A percentile compares a stretch with the other conserved stretches of the same genome.
These are phyloP conservation scores for Diatrype stigma DNA, from an alignment of 2,329 filamentous ascomycete species.

Conservation along the genomic window DNA sequence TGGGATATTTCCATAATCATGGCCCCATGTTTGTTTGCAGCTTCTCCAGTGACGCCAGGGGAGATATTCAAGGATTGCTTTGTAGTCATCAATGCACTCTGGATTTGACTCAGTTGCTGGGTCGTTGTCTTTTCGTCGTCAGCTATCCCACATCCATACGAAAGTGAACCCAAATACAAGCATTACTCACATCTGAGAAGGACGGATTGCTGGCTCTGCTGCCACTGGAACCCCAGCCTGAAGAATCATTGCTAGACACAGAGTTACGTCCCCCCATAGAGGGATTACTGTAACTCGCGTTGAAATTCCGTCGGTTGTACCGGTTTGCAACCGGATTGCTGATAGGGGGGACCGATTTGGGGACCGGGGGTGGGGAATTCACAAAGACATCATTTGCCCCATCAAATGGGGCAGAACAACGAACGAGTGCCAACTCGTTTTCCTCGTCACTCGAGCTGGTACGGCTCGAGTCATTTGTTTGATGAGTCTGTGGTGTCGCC, in stretches of 20 bases:
- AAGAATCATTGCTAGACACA: slow-evolving; percentile 2
- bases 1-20: slow-evolving; percentile 19
- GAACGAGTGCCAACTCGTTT: slow-evolving; percentile 18
- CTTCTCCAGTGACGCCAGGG: slow-evolving; percentile 11
- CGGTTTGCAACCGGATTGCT: no score
- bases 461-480: no score
- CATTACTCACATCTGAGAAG: slow-evolving; percentile 6
- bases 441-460: slow-evolving; percentile 9
- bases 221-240: background rate
- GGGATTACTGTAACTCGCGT: background rate
- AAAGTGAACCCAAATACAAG: background rate
- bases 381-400: slow-evolving; percentile 9
- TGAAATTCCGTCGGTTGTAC: slow-evolving; percentile 2
- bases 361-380: slow-evolving; percentile 7
- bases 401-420: slow-evolving; percentile 13
- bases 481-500: slow-evolving; percentile 6
- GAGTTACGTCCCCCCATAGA: background rate
- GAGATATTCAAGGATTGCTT: slow-evolving; percentile 16
- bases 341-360: slow-evolving; percentile 12
- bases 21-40: slow-evolving; percentile 10
- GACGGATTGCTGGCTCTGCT: background rate
- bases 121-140: slow-evolving; percentile 3
- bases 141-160: background rate
- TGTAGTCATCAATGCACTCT: slow-evolving; percentile 13
- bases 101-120: slow-evolving; percentile 8